Base-by-base conservation (phyloP, 441 rosid species). In the Dalechampia spathulata region DNA sequence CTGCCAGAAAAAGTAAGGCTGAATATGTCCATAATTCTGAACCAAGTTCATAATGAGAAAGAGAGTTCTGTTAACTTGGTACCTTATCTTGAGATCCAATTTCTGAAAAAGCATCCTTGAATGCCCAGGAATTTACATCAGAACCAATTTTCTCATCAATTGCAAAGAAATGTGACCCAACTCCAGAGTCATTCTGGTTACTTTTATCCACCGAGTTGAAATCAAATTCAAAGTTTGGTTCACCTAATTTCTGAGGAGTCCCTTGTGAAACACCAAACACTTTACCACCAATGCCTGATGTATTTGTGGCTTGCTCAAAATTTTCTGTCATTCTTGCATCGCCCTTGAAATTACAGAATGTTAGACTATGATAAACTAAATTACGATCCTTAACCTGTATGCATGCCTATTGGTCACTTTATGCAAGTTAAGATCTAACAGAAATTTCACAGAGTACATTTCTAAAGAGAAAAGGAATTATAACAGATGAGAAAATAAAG, bases 101-200 rank as follows among this genome's bases (percentile, higher is more conserved):
- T 67, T 70, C 85, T 41, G 73, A 62, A 59, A 61, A 65, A 27
- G 71, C 40, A 38, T 69, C 80, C 59, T 73, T 70, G 57, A 70
- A 81, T 32, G 65, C 74, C 89, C 86, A 78, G 11, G 63, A 68
- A 55, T 60, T 62, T 69, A 59, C 70, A 11, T 49, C 74, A 60
- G 70, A 58, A 62, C 30, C 57, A 58, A 58, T 42, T 36, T 62
- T 65, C 25, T 38, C 67, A 52, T 56, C 59, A 52, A 43, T 51
- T 17, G 69, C 45, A 47, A 69, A 66, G 23, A 63, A 68, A 58
- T 56, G 53, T 5, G 39, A 61, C 16, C 56, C 65, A 43, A 52
- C 67, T 64, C 64, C 60, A 0, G 39, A 61, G 46, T 49, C 73
- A 36, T 73, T 62, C 23, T 15, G 60, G 60, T 60, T 52, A 55